Evolutionary conservation across 495 filamentous ascomycete species (phyloP), one percentile per base, ranked within the genome.

Genomic region (Hypoxylon cercidicola): DNA sequence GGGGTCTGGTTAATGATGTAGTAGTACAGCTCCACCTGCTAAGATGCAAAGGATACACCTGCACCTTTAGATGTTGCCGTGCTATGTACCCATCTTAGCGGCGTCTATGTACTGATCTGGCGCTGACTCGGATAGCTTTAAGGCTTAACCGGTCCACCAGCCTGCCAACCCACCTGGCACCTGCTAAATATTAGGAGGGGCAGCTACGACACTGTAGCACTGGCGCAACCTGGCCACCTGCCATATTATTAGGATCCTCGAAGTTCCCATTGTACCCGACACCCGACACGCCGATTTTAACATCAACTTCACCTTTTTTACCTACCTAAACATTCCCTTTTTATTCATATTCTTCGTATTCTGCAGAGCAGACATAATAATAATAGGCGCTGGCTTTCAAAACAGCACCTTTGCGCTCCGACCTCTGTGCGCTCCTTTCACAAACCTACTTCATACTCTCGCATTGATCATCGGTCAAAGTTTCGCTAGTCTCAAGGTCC

Each of bases 291-390:
- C 13, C 35, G n/a, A 3, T 3, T 6, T 41, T 16, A 15, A 41
- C 39, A n/a, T 56, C 56, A 25, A 66, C 45, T 60, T 66, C 39
- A 48, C 51, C 23, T 61, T 56, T 56, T 41, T 55, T 15, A 43
- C 51, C 44, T 45, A 34, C 34, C 7, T 3, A 6, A 28, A 5
- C 16, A 2, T n/a, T 12, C 25, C 39, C 13, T n/a, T 15, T 4
- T 30, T 44, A 59, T 47, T 54, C 48, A 13, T 48, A 40, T 58
- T 62, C 23, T 58, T 55, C 35, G 5, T 32, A 47, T 50, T 62
- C 64, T 68, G 64, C 64, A 67, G 64, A 49, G 64, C 64, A 68
- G 59, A 68, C 44, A 50, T 44, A 59, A 32, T 58, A 62, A 52
- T 62, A 54, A 55, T 60, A 55, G 37, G 55, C 19, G 54, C 32